These are phyloP conservation scores for Penicillium paneum DNA, from an alignment of 2,329 filamentous ascomycete genomes.

Conservation along the genomic window DNA sequence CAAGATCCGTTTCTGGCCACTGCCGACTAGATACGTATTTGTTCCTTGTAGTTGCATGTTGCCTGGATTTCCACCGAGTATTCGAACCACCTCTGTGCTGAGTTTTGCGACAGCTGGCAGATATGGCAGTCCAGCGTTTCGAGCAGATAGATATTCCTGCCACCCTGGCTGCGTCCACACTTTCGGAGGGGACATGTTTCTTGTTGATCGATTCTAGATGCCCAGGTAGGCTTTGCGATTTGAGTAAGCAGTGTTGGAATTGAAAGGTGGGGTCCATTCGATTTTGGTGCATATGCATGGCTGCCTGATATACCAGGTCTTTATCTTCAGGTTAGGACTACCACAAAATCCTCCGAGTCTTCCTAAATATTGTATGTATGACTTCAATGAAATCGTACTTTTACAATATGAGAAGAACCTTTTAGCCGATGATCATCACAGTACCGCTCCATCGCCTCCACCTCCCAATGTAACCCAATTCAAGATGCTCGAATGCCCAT, in stretches of 20 bases:
- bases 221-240: background rate
- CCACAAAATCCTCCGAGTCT: no score
- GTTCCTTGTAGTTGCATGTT: constrained; percentile 41
- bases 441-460: no score
- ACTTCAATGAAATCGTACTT: no score
- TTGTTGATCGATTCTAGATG: background rate
- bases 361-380: no score
- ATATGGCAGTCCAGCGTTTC: constrained; percentile 28
- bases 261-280: background rate
- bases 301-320: background rate
- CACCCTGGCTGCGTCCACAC: constrained; percentile 2
- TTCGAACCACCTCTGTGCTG: constrained; percentile 38
- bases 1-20: constrained; percentile 29
- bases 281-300: background rate
- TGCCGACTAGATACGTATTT: constrained; percentile 40
- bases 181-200: background rate
- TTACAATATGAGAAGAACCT: no score
- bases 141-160: constrained; percentile 5
- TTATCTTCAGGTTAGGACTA: background rate
- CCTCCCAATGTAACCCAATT: no score
- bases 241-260: background rate
- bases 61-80: constrained; percentile 46
- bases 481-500: no score
- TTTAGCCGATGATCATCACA: no score
- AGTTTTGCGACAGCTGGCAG: constrained; percentile 40